phyloP scores from a whole-genome alignment of 768 basidiomycete species.

The Serendipita sp. region DNA sequence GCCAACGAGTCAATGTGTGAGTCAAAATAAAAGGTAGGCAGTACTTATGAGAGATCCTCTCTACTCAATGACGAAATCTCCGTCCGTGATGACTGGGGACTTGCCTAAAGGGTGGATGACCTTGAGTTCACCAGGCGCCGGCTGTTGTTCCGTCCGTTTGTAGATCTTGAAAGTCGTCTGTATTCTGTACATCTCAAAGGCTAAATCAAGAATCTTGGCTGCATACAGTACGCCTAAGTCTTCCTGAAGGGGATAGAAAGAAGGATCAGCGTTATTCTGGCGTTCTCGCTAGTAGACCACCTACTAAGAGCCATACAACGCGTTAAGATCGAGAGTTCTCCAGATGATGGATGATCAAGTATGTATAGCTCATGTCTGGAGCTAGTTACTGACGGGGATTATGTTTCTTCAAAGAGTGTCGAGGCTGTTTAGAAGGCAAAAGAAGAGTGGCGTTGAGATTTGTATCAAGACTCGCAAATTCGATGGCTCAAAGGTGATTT shows the following conservation, averaged over 20 bases:
- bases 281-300: not conserved
- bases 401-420: too few species aligned
- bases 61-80: conserved; percentile 25
- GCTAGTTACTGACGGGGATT: too few species aligned
- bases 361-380: too few species aligned
- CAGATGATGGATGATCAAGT: conserved; percentile 10
- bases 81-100: conserved; percentile 32
- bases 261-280: not conserved
- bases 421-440: too few species aligned
- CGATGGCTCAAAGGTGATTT: too few species aligned
- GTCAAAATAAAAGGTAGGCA: conserved; percentile 28
- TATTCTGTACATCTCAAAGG: not conserved
- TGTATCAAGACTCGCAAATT: too few species aligned
- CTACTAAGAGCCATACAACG: conserved; percentile 16
- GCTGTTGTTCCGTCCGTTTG: conserved; percentile 7
- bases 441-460: too few species aligned
- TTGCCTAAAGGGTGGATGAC: conserved; percentile 29
- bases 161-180: not conserved
- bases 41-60: conserved; percentile 28
- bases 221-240: conserved; percentile 31
- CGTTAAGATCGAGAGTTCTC: conserved; percentile 16
- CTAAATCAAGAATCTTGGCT: conserved; percentile 21
- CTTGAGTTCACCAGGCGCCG: conserved; percentile 18
- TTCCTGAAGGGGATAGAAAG: conserved; percentile 21
- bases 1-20: conserved; percentile 8